phyloP scores from a whole-genome alignment of 192 early-diverging fungal genomes.

The Phycomyces nitens region DNA sequence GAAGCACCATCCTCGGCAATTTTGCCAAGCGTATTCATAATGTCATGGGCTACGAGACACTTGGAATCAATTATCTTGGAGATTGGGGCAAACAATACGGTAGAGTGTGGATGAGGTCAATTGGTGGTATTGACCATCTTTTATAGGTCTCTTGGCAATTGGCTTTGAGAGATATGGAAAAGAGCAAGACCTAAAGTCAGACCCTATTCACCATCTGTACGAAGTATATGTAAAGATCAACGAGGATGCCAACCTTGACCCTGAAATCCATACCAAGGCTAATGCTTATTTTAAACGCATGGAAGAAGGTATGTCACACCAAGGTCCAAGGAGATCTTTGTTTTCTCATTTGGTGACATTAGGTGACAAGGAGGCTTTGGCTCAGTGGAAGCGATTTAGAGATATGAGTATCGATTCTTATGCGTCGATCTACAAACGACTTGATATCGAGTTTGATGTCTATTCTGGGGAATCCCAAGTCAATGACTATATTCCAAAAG shows the following conservation, averaged over 20 bases:
- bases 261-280: slow-evolving; percentile 66
- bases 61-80: slow-evolving; percentile 93
- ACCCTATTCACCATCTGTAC: slow-evolving; percentile 87
- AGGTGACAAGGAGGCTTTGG: slow-evolving; percentile 59
- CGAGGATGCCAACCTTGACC: slow-evolving; percentile 58
- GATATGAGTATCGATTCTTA: slow-evolving; percentile 82
- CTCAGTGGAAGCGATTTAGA: slow-evolving; percentile 82
- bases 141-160: slow-evolving; percentile 76
- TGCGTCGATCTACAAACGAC: slow-evolving; percentile 73
- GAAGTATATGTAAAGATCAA: slow-evolving; percentile 90
- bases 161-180: slow-evolving; percentile 78
- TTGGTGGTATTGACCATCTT: neutral
- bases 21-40: slow-evolving; percentile 73
- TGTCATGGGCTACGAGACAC: slow-evolving; percentile 76
- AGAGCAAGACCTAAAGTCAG: slow-evolving; percentile 57
- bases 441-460: slow-evolving; percentile 80
- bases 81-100: slow-evolving; percentile 99
- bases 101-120: slow-evolving; percentile 29
- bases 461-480: slow-evolving; percentile 92
- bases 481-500: slow-evolving; percentile 57
- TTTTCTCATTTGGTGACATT: neutral
- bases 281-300: slow-evolving; percentile 84
- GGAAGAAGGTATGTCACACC: slow-evolving; percentile 56
- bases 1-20: slow-evolving; percentile 95
- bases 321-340: neutral